Percentiles rank a stretch among this genome's conserved stretches.
Evolutionary conservation across 1,284 basidiomycete genomes (phyloP).

Genomic region (Cystobasidium pallidum): DNA sequence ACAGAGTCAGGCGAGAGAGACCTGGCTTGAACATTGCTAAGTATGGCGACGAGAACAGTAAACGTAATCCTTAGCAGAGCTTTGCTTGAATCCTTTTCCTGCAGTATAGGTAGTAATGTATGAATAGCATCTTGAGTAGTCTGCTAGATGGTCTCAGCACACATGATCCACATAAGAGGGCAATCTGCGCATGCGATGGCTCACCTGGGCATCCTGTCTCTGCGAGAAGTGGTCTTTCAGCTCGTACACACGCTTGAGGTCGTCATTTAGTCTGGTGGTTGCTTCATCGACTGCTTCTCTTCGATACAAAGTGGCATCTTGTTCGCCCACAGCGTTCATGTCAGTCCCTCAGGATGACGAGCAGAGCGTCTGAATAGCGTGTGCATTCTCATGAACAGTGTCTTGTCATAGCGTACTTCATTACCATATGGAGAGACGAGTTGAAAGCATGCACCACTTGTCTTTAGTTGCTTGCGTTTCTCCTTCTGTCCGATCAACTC

Average conservation of each 20-base stretch:
- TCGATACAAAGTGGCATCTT: neutral
- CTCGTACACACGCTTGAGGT: neutral
- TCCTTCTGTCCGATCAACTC: neutral
- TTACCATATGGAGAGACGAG: neutral
- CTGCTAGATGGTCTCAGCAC: neutral
- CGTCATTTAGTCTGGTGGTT: neutral
- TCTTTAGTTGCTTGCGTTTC: neutral
- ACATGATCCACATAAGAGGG: neutral
- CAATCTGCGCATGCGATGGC: neutral
- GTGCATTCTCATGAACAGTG: neutral
- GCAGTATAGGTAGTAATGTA: neutral
- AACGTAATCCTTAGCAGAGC: neutral
- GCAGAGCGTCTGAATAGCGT: neutral
- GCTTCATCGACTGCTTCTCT: too few species aligned
- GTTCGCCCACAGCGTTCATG: neutral
- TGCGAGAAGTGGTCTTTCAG: neutral
- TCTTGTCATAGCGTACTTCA: neutral
- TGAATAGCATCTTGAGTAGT: constrained; percentile 9
- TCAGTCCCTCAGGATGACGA: neutral
- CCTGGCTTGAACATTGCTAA: constrained; percentile 21
- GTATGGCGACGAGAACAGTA: neutral
- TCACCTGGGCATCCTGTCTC: constrained; percentile 11
- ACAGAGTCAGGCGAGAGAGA: neutral
- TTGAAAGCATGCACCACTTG: neutral
- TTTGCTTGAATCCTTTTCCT: neutral